phyloP scores from a whole-genome alignment of 2,329 filamentous ascomycete species.

The Phaeomoniella chlamydospora region DNA sequence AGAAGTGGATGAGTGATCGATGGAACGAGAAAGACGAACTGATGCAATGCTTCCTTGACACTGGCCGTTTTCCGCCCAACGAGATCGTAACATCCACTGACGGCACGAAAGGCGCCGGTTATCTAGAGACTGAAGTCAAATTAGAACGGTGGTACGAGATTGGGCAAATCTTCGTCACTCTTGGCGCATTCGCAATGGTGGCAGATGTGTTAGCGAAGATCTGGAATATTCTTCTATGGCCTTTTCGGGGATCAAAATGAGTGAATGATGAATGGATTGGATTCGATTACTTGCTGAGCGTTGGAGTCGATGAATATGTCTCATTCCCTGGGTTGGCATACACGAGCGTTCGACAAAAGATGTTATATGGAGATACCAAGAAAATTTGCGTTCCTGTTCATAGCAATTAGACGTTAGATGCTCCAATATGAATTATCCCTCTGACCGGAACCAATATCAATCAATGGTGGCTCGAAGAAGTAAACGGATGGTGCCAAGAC shows the following conservation, averaged over 20 bases:
- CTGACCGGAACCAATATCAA: too few relatives aligned
- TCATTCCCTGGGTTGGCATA: too few relatives aligned
- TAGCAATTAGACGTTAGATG: too few relatives aligned
- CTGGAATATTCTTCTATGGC: slow-evolving; percentile 10
- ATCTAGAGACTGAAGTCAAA: slow-evolving; percentile 26
- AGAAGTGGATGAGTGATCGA: slow-evolving; percentile 67
- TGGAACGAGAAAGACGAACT: slow-evolving; percentile 90
- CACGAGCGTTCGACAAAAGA: too few relatives aligned
- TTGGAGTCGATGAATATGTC: too few relatives aligned
- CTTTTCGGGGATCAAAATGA: not conserved
- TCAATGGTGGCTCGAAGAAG: too few relatives aligned
- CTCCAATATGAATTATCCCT: too few relatives aligned
- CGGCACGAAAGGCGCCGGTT: slow-evolving; percentile 23
- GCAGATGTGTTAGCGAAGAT: slow-evolving; percentile 14
- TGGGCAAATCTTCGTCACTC: slow-evolving; percentile 26
- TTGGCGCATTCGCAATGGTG: slow-evolving; percentile 19
- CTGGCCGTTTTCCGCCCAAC: slow-evolving; percentile 65
- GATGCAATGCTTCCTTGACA: slow-evolving; percentile 67
- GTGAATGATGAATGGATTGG: too few relatives aligned
- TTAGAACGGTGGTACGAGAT: slow-evolving; percentile 27
- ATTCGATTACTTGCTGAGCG: too few relatives aligned
- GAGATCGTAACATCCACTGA: slow-evolving; percentile 26
- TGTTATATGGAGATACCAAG: too few relatives aligned
- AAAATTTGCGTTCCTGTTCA: too few relatives aligned
- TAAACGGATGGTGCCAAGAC: too few relatives aligned